These are phyloP conservation scores for Phytophthora parvispora DNA, from an alignment of 352 stramenopile genomes.

Conservation along the genomic window DNA sequence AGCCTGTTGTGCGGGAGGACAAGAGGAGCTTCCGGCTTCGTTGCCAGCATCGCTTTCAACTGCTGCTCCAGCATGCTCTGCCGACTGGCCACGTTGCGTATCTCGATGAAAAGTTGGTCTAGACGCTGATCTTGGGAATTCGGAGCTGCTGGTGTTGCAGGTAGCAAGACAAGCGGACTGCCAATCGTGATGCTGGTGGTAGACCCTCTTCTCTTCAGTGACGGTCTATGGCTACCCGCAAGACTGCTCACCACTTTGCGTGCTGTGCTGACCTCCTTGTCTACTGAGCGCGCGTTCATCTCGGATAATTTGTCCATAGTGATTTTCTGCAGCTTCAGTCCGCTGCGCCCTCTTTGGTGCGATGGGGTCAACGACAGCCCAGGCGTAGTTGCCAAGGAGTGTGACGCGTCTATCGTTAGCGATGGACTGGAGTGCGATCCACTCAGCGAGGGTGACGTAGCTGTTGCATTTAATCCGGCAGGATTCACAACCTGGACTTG, in stretches of 20 bases:
- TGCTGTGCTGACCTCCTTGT: not conserved
- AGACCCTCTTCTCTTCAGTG: conserved; percentile 12
- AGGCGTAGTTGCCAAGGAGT: not conserved
- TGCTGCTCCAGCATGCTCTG: conserved; percentile 37
- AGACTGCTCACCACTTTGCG: conserved; percentile 1
- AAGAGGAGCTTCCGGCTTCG: not conserved
- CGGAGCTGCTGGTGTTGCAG: not conserved
- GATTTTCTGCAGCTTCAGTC: conserved; percentile 11
- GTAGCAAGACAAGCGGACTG: not conserved
- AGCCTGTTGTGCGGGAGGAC: not conserved
- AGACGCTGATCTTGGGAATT: conserved; percentile 15
- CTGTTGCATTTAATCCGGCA: not conserved
- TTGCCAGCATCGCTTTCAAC: conserved; percentile 24
- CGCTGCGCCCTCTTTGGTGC: conserved; percentile 3
- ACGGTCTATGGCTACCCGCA: not conserved
- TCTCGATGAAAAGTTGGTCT: conserved; percentile 33
- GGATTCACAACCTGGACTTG: not conserved
- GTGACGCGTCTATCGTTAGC: conserved; percentile 1
- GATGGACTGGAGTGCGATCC: not conserved
- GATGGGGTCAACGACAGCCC: not conserved
- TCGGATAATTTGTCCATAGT: not conserved
- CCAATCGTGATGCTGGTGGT: conserved; percentile 3
- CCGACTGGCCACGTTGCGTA: conserved; percentile 33
- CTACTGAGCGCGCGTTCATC: not conserved
- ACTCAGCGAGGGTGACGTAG: not conserved